Conservation (phyloP, 371 early-diverging fungal species). For the Circinella minor region DNA sequence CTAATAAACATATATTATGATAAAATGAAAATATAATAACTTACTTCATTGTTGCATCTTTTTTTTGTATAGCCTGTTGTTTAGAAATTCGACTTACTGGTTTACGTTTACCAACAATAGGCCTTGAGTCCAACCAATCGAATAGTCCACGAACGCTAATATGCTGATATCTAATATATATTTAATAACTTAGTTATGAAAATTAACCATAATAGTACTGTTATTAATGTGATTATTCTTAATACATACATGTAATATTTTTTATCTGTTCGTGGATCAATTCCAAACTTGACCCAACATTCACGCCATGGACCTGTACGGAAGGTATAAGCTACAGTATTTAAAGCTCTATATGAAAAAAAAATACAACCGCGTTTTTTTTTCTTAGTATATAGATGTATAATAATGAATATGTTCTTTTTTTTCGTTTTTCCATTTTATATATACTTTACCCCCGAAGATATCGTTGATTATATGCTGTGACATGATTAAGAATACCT, state of each 20-base stretch:
- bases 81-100: no score
- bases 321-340: constrained; percentile 41
- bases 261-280: constrained; percentile 59
- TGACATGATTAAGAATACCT: constrained; percentile 41
- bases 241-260: constrained; percentile 44
- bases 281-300: constrained; percentile 65
- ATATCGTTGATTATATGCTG: constrained; percentile 21
- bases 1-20: no score
- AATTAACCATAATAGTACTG: no score
- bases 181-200: neutral
- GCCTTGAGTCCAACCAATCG: neutral
- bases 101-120: neutral
- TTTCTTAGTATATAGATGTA: neutral
- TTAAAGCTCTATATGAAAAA: constrained; percentile 33
- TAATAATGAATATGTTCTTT: neutral
- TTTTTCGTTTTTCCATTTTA: no score
- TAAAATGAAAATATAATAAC: no score
- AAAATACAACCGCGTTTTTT: no score
- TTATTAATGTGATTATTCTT: no score
- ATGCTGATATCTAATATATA: constrained; percentile 16
- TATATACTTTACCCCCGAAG: constrained; percentile 25
- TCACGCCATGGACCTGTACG: constrained; percentile 66
- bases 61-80: no score
- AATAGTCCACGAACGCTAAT: constrained; percentile 9
- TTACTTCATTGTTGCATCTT: no score